A percentile compares a stretch with the other conserved stretches of the same genome.
phyloP scores from a whole-genome alignment of 257 asterid species.

The Marsdenia floribunda region DNA sequence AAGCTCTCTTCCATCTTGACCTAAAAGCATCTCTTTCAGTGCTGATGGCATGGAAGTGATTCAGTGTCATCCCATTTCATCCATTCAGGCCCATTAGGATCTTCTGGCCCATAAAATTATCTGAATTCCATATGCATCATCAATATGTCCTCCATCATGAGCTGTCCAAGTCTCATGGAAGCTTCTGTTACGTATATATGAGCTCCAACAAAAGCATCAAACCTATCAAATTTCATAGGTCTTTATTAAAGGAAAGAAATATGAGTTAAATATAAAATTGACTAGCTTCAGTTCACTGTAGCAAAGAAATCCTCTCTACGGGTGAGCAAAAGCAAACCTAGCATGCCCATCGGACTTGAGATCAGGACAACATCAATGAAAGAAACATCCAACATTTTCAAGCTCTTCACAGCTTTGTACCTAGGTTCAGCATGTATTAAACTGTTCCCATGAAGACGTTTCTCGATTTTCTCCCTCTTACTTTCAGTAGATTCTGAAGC shows the following conservation, averaged over 20 bases:
- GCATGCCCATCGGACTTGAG: conserved; percentile 71
- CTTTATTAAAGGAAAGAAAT: neutral
- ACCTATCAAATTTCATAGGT: conserved; percentile 8
- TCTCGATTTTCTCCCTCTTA: conserved; percentile 25
- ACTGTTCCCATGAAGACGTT: conserved; percentile 34
- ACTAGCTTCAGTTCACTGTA: conserved; percentile 39
- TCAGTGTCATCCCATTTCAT: conserved; percentile 84
- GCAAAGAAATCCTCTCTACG: conserved; percentile 55
- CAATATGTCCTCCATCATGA: conserved; percentile 82
- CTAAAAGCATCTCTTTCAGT: conserved; percentile 40
- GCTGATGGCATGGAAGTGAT: conserved; percentile 51
- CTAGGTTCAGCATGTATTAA: conserved; percentile 66
- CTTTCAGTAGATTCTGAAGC: conserved; percentile 20
- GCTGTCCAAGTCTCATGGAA: conserved; percentile 61
- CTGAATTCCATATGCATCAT: conserved; percentile 67
- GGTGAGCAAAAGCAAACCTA: conserved; percentile 81
- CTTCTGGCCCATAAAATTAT: conserved; percentile 69
- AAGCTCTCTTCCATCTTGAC: conserved; percentile 32
- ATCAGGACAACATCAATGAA: conserved; percentile 67
- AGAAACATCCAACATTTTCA: conserved; percentile 53
- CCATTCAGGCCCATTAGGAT: conserved; percentile 54
- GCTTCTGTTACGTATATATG: conserved; percentile 85
- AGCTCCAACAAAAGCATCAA: conserved; percentile 17
- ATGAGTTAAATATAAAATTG: conserved; percentile 10
- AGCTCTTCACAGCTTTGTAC: conserved; percentile 50